A percentile compares a stretch with the other conserved stretches of the same genome.
Conservation (phyloP, 805 yeast species). For the Teunomyces panamensis region DNA sequence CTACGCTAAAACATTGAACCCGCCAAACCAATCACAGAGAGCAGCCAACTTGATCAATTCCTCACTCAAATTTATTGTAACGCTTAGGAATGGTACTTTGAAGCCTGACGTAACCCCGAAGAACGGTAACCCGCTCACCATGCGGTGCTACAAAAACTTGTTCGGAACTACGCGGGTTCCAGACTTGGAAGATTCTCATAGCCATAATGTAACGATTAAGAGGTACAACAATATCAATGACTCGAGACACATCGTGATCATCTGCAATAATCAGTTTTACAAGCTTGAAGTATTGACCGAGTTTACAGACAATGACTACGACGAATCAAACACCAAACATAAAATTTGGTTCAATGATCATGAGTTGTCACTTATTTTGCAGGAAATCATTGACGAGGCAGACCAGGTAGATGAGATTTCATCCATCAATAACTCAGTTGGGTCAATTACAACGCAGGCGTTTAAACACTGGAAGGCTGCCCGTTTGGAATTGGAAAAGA, state of each 20-base stretch:
- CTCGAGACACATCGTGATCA: slow-evolving; percentile 48
- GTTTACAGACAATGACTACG: slow-evolving; percentile 16
- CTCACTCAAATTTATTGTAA: slow-evolving; percentile 61
- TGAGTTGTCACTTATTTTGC: slow-evolving; percentile 46
- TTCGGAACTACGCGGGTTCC: slow-evolving; percentile 67
- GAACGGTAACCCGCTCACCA: slow-evolving; percentile 52
- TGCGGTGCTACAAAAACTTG: slow-evolving; percentile 63
- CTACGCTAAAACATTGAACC: slow-evolving; percentile 47
- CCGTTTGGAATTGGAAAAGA: slow-evolving; percentile 37
- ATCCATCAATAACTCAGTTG: slow-evolving; percentile 45
- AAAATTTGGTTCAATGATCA: slow-evolving; percentile 53
- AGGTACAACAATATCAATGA: slow-evolving; percentile 27
- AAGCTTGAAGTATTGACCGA: slow-evolving; percentile 46
- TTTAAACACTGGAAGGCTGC: slow-evolving; percentile 48
- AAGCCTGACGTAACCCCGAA: slow-evolving; percentile 58
- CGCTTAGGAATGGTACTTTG: slow-evolving; percentile 52
- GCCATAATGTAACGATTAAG: slow-evolving; percentile 38
- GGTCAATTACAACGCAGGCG: slow-evolving; percentile 54
- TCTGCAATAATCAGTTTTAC: slow-evolving; percentile 51
- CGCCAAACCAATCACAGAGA: slow-evolving; percentile 65
- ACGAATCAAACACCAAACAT: slow-evolving; percentile 19
- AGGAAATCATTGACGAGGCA: slow-evolving; percentile 41
- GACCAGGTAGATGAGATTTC: slow-evolving; percentile 31
- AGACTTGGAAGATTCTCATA: slow-evolving; percentile 15
- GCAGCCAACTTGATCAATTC: slow-evolving; percentile 67